phyloP scores from a whole-genome alignment of 495 filamentous ascomycete species.

The Neurospora sp. region DNA sequence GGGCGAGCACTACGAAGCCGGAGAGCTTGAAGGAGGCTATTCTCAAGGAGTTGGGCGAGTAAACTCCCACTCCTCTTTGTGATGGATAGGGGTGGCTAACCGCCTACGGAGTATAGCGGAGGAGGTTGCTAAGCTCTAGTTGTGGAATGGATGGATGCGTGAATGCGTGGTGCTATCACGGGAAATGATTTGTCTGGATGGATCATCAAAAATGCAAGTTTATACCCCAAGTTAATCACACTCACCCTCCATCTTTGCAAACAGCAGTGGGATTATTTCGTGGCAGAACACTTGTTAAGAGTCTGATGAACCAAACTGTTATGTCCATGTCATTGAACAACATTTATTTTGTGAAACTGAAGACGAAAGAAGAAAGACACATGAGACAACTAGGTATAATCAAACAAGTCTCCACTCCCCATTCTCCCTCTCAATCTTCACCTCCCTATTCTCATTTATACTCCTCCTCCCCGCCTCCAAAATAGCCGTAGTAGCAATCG shows the following conservation, averaged over 20 bases:
- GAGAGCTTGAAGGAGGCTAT: slow-evolving; percentile 65
- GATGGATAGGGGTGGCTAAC: neutral
- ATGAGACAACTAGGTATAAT: slow-evolving; percentile 1
- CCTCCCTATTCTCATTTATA: slow-evolving; percentile 67
- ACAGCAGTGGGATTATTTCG: neutral
- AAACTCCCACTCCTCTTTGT: neutral
- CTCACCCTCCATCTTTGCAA: neutral
- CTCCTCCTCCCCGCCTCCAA: slow-evolving; percentile 74
- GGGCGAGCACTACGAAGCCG: slow-evolving; percentile 80
- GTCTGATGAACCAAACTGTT: neutral
- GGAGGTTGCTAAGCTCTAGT: neutral
- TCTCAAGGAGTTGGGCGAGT: slow-evolving; percentile 53
- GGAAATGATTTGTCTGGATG: neutral
- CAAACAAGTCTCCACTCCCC: slow-evolving; percentile 63
- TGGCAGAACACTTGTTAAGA: too few relatives aligned
- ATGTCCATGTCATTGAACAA: neutral
- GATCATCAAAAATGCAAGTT: neutral
- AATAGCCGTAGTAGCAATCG: slow-evolving; percentile 84
- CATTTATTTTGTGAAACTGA: neutral
- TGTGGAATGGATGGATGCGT: neutral
- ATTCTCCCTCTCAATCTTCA: slow-evolving; percentile 56
- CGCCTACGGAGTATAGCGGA: neutral
- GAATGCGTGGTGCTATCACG: neutral
- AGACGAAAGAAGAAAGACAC: neutral
- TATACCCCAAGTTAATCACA: neutral